phyloP scores from a whole-genome alignment of 257 asterid species.

The Vinca minor region DNA sequence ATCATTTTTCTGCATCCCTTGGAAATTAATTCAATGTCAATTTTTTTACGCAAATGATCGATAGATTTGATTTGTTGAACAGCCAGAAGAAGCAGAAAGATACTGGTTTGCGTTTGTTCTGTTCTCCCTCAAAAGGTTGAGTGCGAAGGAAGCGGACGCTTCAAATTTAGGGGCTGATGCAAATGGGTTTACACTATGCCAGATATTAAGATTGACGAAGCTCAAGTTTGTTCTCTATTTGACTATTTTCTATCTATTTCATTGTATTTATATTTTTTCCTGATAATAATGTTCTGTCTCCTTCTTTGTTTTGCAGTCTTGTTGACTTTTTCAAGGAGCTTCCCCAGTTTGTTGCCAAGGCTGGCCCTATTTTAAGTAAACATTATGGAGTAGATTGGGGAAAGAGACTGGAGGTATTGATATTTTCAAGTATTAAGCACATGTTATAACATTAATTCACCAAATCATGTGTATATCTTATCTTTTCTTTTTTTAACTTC shows the following conservation, averaged over 20 bases:
- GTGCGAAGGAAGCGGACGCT: constrained; percentile 21
- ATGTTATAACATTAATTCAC: neutral
- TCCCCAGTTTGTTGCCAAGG: constrained; percentile 69
- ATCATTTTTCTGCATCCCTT: too few relatives aligned
- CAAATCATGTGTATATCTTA: neutral
- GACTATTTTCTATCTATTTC: neutral
- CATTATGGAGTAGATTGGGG: constrained; percentile 78
- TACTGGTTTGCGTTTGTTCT: constrained; percentile 83
- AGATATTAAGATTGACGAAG: constrained; percentile 55
- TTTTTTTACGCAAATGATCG: constrained; percentile 8
- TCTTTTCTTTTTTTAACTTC: neutral
- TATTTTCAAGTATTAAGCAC: neutral
- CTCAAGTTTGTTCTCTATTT: constrained; percentile 49
- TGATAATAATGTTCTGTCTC: constrained; percentile 4
- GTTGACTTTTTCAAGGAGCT: constrained; percentile 81
- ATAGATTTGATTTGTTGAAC: constrained; percentile 16
- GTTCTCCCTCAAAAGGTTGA: constrained; percentile 55
- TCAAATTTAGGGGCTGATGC: constrained; percentile 30
- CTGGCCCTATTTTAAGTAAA: constrained; percentile 55
- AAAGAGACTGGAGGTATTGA: constrained; percentile 79
- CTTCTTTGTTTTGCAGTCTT: constrained; percentile 46
- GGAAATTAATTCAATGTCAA: constrained; percentile 6
- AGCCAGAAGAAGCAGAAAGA: constrained; percentile 84
- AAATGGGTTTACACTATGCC: constrained; percentile 56
- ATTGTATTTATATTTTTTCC: neutral